Conservation (phyloP, 805 yeast genomes). For the Wickerhamiella sergipiensis region DNA sequence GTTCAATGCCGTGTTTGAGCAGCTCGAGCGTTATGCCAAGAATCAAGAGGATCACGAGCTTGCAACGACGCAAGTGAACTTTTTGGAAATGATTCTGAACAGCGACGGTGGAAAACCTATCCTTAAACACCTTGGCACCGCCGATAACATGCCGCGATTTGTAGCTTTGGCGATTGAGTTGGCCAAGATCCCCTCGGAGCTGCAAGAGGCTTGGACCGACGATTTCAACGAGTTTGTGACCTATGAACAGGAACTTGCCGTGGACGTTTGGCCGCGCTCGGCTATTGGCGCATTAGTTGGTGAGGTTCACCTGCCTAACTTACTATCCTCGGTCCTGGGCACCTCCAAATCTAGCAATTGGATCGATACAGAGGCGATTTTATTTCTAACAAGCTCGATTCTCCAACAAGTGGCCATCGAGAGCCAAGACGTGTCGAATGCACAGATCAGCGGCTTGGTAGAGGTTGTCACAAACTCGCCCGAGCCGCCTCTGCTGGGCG, state of each 20-base stretch:
- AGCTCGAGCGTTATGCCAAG: slow-evolving; percentile 1
- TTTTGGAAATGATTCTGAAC: slow-evolving; percentile 12
- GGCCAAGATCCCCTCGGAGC: slow-evolving; percentile 31
- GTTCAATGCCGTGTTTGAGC: slow-evolving; percentile 4
- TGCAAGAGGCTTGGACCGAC: slow-evolving; percentile 33
- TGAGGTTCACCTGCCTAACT: slow-evolving; percentile 28
- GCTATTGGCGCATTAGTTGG: slow-evolving; percentile 43
- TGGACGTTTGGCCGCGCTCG: slow-evolving; percentile 44
- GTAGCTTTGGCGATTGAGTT: slow-evolving; percentile 24
- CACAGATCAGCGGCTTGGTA: background rate
- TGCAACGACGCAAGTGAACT: slow-evolving; percentile 10
- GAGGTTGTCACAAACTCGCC: background rate
- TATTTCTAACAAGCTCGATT: slow-evolving; percentile 12
- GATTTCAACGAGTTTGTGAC: slow-evolving; percentile 63
- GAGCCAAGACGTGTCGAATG: slow-evolving; percentile 2
- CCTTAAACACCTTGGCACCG: background rate
- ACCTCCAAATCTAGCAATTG: slow-evolving; percentile 2
- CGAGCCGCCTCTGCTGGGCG: slow-evolving; percentile 8
- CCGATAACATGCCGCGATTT: slow-evolving; percentile 6
- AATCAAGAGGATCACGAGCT: slow-evolving; percentile 7
- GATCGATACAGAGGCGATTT: slow-evolving; percentile 10
- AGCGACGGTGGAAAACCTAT: slow-evolving; percentile 1
- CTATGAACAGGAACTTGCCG: slow-evolving; percentile 55
- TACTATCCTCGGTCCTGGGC: slow-evolving; percentile 8
- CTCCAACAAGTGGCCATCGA: slow-evolving; percentile 14